A percentile compares a stretch with the other conserved stretches of the same genome.
phyloP scores from a whole-genome alignment of 371 early-diverging fungal genomes.

The Apophysomyces elegans region DNA sequence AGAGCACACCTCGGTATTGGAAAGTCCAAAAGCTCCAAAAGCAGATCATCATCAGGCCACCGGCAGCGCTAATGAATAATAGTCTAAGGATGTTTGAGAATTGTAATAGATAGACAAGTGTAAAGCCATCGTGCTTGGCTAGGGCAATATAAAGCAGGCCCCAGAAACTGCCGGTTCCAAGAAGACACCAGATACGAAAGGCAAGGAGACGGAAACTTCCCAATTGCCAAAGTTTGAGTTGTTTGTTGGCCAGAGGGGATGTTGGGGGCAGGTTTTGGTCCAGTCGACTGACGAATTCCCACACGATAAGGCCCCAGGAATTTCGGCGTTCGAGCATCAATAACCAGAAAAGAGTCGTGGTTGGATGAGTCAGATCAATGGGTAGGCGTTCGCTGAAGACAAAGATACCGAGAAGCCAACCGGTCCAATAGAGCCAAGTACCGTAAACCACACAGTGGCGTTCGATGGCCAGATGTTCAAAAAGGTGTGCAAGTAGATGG shows the following conservation, averaged over 20 bases:
- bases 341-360: conserved; percentile 49
- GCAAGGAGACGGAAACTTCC: conserved; percentile 33
- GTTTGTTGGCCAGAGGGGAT: conserved; percentile 8
- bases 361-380: conserved; percentile 35
- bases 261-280: conserved; percentile 29
- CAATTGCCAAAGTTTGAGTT: conserved; percentile 27
- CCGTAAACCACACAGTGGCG: conserved; percentile 65
- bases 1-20: conserved; percentile 66
- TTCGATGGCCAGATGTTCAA: conserved; percentile 51
- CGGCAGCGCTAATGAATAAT: conserved; percentile 54
- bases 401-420: conserved; percentile 59
- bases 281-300: conserved; percentile 62
- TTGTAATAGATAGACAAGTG: conserved; percentile 46
- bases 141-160: conserved; percentile 57
- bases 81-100: conserved; percentile 43
- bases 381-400: conserved; percentile 47
- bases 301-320: conserved; percentile 69
- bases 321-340: conserved; percentile 63
- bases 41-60: conserved; percentile 60
- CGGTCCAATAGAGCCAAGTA: conserved; percentile 67
- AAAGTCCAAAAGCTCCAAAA: conserved; percentile 76
- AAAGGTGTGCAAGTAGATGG: conserved; percentile 52
- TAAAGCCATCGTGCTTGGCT: conserved; percentile 50
- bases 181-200: conserved; percentile 64
- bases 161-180: conserved; percentile 65